Percentiles rank a stretch among this genome's conserved stretches.
phyloP scores from a whole-genome alignment of 1,284 basidiomycete species.

The Fomitopsis palustris region DNA sequence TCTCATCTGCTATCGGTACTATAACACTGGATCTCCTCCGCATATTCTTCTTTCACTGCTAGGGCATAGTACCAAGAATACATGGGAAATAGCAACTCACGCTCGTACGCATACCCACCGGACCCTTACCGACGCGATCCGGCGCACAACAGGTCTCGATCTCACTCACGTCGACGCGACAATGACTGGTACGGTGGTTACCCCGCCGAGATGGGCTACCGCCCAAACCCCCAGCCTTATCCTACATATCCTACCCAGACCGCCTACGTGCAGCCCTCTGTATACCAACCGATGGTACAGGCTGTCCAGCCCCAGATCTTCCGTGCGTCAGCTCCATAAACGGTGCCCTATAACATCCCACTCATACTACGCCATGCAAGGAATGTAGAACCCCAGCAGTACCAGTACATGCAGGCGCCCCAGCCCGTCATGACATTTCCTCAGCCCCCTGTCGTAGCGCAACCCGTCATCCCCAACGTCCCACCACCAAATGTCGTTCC shows the following conservation, averaged over 20 bases:
- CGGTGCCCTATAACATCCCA: background rate
- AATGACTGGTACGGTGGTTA: constrained; percentile 1
- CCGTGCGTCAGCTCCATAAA: background rate
- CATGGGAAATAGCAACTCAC: constrained; percentile 6
- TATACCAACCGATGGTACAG: background rate
- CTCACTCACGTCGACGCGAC: background rate
- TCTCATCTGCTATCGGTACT: background rate
- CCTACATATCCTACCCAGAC: background rate
- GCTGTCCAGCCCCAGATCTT: background rate
- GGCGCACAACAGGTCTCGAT: background rate
- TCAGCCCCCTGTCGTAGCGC: constrained; percentile 8
- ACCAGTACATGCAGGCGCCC: constrained; percentile 7
- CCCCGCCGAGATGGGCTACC: constrained; percentile 2
- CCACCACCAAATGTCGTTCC: constrained; percentile 11
- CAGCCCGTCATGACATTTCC: constrained; percentile 7
- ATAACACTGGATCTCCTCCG: background rate
- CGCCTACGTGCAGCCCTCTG: background rate
- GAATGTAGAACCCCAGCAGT: constrained; percentile 7
- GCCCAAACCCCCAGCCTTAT: background rate
- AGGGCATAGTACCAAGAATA: background rate
- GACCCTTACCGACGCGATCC: background rate
- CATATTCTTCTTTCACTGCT: background rate
- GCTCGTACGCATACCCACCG: background rate
- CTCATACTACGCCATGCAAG: background rate
- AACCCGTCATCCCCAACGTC: constrained; percentile 10